These are phyloP conservation scores for Phialocephala sp. DNA, from an alignment of 2,329 filamentous ascomycete species.

Conservation along the genomic window DNA sequence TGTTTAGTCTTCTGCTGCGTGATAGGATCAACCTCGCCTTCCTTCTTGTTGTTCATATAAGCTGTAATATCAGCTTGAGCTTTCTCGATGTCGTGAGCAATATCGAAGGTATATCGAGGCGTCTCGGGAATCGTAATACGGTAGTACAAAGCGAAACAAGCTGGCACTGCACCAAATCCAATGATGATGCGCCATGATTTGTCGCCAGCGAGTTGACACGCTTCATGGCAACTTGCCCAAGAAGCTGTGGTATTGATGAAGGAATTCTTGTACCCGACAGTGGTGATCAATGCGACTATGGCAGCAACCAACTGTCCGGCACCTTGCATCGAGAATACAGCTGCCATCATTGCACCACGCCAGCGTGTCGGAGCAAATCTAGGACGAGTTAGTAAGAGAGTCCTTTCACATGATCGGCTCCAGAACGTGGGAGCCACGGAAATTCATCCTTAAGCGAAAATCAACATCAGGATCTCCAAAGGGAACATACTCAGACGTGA, in stretches of 20 bases:
- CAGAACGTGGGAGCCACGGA: not conserved
- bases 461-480: not conserved
- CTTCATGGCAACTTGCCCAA: constrained; percentile 60
- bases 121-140: constrained; percentile 86
- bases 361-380: constrained; percentile 81
- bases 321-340: constrained; percentile 86
- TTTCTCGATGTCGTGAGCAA: constrained; percentile 76
- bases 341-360: constrained; percentile 82
- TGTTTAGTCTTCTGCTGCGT: constrained; percentile 60
- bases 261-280: constrained; percentile 63
- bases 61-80: constrained; percentile 74
- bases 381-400: constrained; percentile 13
- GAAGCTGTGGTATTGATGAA: constrained; percentile 51
- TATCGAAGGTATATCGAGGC: constrained; percentile 82
- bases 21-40: constrained; percentile 55
- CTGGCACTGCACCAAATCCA: constrained; percentile 78
- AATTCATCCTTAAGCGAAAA: not conserved
- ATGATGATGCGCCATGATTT: constrained; percentile 84
- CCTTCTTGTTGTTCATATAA: constrained; percentile 56
- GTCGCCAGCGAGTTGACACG: constrained; percentile 74
- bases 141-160: constrained; percentile 82
- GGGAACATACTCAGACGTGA: constrained; percentile 66
- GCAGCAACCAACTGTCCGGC: constrained; percentile 78
- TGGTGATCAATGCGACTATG: constrained; percentile 72
- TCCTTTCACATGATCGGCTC: too few relatives aligned